Percentiles rank a stretch among this genome's conserved stretches.
Conservation (phyloP, 805 yeast species). For the Candida taoyuanica region DNA sequence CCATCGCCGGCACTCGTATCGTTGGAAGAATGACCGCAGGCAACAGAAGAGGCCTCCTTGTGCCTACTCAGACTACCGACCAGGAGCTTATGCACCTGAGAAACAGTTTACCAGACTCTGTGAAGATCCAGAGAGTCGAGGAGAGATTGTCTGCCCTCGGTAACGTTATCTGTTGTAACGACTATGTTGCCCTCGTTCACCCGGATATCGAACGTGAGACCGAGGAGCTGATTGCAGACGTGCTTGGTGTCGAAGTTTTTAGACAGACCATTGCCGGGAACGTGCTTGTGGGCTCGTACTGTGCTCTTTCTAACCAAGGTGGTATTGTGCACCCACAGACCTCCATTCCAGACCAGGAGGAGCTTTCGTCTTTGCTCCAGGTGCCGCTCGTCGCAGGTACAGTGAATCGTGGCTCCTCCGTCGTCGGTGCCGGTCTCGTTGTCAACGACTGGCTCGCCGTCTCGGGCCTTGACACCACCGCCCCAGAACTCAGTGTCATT, state of each 20-base stretch:
- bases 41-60: slow-evolving; percentile 94
- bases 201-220: slow-evolving; percentile 99
- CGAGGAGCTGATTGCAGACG: slow-evolving; percentile 97
- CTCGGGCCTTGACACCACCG: slow-evolving; percentile 95
- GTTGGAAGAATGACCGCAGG: slow-evolving; percentile 98
- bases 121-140: slow-evolving; percentile 95
- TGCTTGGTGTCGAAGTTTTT: slow-evolving; percentile 96
- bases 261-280: slow-evolving; percentile 98
- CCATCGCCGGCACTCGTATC: slow-evolving; percentile 97
- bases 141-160: slow-evolving; percentile 96
- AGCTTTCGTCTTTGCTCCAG: slow-evolving; percentile 88
- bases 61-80: slow-evolving; percentile 97
- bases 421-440: slow-evolving; percentile 98
- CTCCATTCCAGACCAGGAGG: slow-evolving; percentile 96
- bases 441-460: slow-evolving; percentile 98
- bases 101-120: slow-evolving; percentile 92
- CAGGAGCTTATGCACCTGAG: slow-evolving; percentile 97
- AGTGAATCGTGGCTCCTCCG: slow-evolving; percentile 94
- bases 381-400: slow-evolving; percentile 99
- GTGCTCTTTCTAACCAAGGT: slow-evolving; percentile 93
- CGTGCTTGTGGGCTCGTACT: slow-evolving; percentile 94
- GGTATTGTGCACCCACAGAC: slow-evolving; percentile 98
- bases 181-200: slow-evolving; percentile 97
- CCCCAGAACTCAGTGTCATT: slow-evolving; percentile 94
- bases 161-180: slow-evolving; percentile 97